Evolutionary conservation across 129 eudicot genomes (phyloP).

Genomic region (Centrapalus pauciflorus): DNA sequence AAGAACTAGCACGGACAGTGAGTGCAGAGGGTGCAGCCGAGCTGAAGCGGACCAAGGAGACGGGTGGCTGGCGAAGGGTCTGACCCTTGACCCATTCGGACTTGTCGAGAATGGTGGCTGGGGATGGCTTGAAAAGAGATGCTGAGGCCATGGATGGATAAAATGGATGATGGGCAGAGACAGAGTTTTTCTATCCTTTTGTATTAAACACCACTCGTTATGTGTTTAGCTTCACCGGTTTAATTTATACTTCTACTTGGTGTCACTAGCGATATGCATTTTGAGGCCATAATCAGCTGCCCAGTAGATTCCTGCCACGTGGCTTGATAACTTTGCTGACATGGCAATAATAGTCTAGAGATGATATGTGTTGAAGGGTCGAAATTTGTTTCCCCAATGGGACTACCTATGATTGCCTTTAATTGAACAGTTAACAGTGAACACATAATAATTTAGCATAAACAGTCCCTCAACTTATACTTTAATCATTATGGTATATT

Average conservation of each 20-base stretch:
- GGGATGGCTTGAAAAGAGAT: constrained; percentile 70
- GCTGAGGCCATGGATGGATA: constrained; percentile 55
- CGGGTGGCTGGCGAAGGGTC: constrained; percentile 47
- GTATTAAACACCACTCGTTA: constrained; percentile 34
- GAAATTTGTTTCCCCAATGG: not conserved
- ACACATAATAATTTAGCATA: too few relatives aligned
- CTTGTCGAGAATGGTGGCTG: constrained; percentile 58
- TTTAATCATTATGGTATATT: too few relatives aligned
- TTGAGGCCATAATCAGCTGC: constrained; percentile 50
- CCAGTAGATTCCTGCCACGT: constrained; percentile 45
- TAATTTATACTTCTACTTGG: constrained; percentile 28
- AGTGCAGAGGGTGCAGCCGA: constrained; percentile 45
- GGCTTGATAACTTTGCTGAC: constrained; percentile 66
- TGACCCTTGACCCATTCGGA: constrained; percentile 74
- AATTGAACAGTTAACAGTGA: constrained; percentile 4
- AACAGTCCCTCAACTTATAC: constrained; percentile 11
- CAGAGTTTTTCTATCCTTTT: constrained; percentile 18
- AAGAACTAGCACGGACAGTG: constrained; percentile 50
- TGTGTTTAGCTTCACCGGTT: constrained; percentile 26
- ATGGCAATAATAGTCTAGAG: constrained; percentile 16
- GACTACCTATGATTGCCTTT: constrained; percentile 17
- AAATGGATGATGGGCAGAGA: too few relatives aligned
- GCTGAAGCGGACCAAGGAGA: constrained; percentile 44
- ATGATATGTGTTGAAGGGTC: constrained; percentile 33
- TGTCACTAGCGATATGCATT: constrained; percentile 39